Conservation (phyloP, 2,329 filamentous ascomycete genomes). For the Claviceps sp. region DNA sequence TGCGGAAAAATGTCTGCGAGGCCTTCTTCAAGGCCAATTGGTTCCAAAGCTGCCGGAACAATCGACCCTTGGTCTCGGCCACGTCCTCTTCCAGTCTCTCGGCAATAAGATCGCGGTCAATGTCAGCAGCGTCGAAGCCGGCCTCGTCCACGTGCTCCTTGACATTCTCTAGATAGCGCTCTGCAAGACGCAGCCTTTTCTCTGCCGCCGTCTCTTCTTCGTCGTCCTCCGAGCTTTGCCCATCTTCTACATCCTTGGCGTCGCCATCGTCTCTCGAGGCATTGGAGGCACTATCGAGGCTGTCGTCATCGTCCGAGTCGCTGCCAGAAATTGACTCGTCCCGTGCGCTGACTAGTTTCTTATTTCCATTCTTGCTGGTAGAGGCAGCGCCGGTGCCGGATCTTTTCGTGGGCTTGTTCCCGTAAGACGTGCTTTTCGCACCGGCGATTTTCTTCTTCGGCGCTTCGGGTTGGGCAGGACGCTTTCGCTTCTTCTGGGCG, state of each 20-base stretch:
- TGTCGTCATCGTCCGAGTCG: constrained; percentile 54
- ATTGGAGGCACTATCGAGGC: constrained; percentile 24
- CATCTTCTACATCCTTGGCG: constrained; percentile 29
- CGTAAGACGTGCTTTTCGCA: constrained; percentile 20
- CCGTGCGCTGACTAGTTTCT: constrained; percentile 28
- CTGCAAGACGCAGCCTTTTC: constrained; percentile 71
- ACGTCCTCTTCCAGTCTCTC: constrained; percentile 85
- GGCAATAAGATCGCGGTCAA: constrained; percentile 85
- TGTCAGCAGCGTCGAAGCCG: constrained; percentile 87
- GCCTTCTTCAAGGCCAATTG: constrained; percentile 58
- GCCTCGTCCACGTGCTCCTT: constrained; percentile 65
- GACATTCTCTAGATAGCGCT: constrained; percentile 86
- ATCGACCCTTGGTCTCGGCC: constrained; percentile 76
- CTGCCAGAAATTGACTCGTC: constrained; percentile 80
- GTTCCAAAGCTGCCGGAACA: constrained; percentile 68
- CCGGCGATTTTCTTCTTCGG: constrained; percentile 47
- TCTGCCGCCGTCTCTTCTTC: constrained; percentile 75
- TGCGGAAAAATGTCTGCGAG: constrained; percentile 59
- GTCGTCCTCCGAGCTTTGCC: constrained; percentile 51
- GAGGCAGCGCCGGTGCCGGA: constrained; percentile 13
- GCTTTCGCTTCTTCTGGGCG: constrained; percentile 83
- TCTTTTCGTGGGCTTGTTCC: constrained; percentile 20
- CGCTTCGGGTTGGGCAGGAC: constrained; percentile 38
- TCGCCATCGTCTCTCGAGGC: constrained; percentile 22
- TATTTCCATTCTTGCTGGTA: constrained; percentile 27